Conservation (phyloP, 2,329 filamentous ascomycete species). For the Fusarium staphyleae region DNA sequence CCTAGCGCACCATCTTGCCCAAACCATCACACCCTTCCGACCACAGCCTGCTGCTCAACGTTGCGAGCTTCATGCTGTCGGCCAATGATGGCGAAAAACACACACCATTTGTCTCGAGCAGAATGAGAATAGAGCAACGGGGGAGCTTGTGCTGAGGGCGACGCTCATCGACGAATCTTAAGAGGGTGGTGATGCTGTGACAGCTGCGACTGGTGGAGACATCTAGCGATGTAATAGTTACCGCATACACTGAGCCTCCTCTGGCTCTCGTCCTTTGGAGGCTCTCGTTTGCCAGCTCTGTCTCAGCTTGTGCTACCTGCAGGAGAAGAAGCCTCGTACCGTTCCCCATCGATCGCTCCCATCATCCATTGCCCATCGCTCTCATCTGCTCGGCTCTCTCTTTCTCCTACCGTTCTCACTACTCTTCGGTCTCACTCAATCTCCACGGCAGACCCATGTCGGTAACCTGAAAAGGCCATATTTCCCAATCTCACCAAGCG, state of each 20-base stretch:
- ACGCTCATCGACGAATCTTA: conserved; percentile 25
- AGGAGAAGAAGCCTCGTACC: conserved; percentile 15
- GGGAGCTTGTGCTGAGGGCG: conserved; percentile 16
- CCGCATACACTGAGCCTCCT: conserved; percentile 24
- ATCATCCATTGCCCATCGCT: not conserved
- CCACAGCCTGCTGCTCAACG: conserved; percentile 24
- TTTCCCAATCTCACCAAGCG: conserved; percentile 21
- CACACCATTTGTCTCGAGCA: conserved; percentile 11
- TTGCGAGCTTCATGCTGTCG: conserved; percentile 8
- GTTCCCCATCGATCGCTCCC: conserved; percentile 11
- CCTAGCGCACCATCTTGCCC: conserved; percentile 31
- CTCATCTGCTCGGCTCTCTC: not conserved
- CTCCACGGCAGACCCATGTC: conserved; percentile 29
- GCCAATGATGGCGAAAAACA: conserved; percentile 27
- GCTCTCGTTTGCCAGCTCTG: conserved; percentile 11
- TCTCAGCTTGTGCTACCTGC: conserved; percentile 22
- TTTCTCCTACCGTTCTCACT: conserved; percentile 16
- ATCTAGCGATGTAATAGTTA: conserved; percentile 13
- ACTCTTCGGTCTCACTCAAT: conserved; percentile 6
- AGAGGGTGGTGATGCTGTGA: conserved; percentile 13
- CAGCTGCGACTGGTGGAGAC: conserved; percentile 18
- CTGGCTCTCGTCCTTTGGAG: conserved; percentile 28
- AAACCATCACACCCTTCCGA: conserved; percentile 19
- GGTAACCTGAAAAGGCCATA: conserved; percentile 25
- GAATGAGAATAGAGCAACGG: conserved; percentile 29